phyloP scores from a whole-genome alignment of 2,329 filamentous ascomycete genomes.

The Colletotrichum incanum region DNA sequence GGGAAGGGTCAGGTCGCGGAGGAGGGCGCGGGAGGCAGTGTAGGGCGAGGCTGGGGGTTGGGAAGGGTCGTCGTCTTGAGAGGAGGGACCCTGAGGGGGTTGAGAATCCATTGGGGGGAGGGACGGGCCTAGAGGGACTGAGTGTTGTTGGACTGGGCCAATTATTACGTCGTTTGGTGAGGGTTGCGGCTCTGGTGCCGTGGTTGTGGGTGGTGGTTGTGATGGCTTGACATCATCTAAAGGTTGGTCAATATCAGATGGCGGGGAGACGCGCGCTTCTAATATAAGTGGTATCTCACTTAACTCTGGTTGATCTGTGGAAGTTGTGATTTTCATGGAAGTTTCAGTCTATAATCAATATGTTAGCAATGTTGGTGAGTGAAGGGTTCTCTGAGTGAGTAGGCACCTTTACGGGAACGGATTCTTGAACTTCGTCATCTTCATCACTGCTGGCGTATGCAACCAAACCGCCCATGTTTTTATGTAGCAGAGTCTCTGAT shows the following conservation, averaged over 20 bases:
- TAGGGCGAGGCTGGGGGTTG: slow-evolving; percentile 75
- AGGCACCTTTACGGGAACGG: slow-evolving; percentile 22
- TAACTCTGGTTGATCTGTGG: not conserved
- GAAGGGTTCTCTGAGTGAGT: not conserved
- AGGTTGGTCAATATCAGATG: slow-evolving; percentile 10
- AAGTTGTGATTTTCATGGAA: not conserved
- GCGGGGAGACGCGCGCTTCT: no score
- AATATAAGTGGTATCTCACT: not conserved
- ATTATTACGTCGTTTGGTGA: slow-evolving; percentile 42
- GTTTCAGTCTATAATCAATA: slow-evolving; percentile 9
- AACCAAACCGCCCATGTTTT: slow-evolving; percentile 62
- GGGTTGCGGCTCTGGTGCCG: not conserved
- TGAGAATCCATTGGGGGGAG: slow-evolving; percentile 52
- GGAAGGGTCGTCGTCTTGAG: slow-evolving; percentile 40
- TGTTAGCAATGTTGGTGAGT: slow-evolving; percentile 11
- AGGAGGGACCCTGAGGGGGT: slow-evolving; percentile 33
- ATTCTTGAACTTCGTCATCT: slow-evolving; percentile 55
- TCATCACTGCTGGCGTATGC: slow-evolving; percentile 69
- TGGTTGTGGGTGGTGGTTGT: slow-evolving; percentile 15
- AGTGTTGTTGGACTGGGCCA: slow-evolving; percentile 51
- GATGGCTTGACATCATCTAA: slow-evolving; percentile 13
- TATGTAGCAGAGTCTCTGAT: not conserved
- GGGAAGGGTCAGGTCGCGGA: slow-evolving; percentile 83
- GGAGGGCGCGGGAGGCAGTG: slow-evolving; percentile 73
- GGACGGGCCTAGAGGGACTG: slow-evolving; percentile 57